A percentile compares a stretch with the other conserved stretches of the same genome.
Evolutionary conservation across 345 rosid genomes (phyloP).

Genomic region (Acer campestre): DNA sequence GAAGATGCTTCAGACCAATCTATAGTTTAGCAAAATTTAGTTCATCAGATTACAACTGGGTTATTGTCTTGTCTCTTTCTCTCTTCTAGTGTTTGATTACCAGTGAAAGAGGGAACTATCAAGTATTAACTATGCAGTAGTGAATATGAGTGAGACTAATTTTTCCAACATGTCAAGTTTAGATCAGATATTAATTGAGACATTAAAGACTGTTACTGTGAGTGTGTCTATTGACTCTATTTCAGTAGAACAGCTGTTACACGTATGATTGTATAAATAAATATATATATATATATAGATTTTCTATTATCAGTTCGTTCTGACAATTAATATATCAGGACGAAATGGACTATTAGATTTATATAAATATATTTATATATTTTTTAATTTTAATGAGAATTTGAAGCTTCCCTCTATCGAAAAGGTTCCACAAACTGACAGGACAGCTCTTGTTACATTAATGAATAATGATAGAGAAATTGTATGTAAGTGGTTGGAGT

Average conservation of each 20-base stretch:
- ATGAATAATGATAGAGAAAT: background rate
- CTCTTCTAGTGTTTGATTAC: background rate
- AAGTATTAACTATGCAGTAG: background rate
- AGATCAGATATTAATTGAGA: conserved; percentile 15
- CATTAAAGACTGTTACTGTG: background rate
- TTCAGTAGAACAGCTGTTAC: conserved; percentile 7
- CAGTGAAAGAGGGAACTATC: conserved; percentile 4
- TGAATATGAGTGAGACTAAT: background rate
- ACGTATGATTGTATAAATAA: conserved; percentile 4
- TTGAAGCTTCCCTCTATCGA: background rate
- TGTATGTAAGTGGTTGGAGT: conserved; percentile 1
- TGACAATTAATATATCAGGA: no score
- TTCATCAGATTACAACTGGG: background rate
- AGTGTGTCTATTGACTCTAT: background rate
- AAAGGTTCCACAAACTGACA: background rate
- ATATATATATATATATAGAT: background rate
- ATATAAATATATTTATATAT: no score
- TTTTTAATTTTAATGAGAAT: no score
- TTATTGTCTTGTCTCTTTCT: background rate
- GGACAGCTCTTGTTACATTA: conserved; percentile 2
- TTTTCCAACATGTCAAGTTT: conserved; percentile 13
- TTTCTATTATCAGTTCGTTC: no score
- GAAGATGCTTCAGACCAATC: conserved; percentile 49
- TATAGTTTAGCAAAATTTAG: conserved; percentile 23
- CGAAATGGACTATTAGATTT: no score